Base-by-base conservation (phyloP, 768 basidiomycete genomes). In the Leccinum uliginosum region DNA sequence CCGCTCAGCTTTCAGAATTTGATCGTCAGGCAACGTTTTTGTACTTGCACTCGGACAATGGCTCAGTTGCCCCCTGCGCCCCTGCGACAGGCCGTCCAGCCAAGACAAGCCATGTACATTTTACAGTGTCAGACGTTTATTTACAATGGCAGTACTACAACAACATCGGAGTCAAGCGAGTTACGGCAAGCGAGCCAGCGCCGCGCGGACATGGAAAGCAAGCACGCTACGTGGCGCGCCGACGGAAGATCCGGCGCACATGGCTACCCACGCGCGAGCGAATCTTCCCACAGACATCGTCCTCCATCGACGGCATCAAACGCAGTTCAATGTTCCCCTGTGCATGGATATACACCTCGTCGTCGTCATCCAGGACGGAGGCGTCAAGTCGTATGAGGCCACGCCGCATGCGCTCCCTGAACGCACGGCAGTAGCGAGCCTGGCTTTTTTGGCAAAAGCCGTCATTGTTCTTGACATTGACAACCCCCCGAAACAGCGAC, bases 321-420 rank as follows among this genome's bases (percentile, higher is more conserved):
- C 57, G 58, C 9, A 73, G 40, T 27, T 60, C 51, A 6, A 66
- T 59, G 23, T 51, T 66, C 3, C 71, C 71, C n/a, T 64, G 59
- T 30, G 68, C 56, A 15, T 73, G 66, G 53, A 73, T 68, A 9
- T 55, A 59, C 3, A 71, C 58, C 38, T 71, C 71, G 47, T 73
- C 71, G 12, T 69, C 66, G 27, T 65, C 50, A 24, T 73, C 70
- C 26, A 52, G 49, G 24, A 59, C 56, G 24, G 44, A 54, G 21
- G 62, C 50, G 14, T 60, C 55, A 11, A 69, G 34, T 26, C 60
- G 59, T 49, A 70, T 73, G 0, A 63, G 52, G 5, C 64, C 70
- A 23, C 59, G 26, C 1, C 57, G 62, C 53, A 71, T 40, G 23
- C 64, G 59, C 26, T 70, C 55, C 26, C 61, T 66, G 50, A 73